Evolutionary conservation across 805 yeast genomes (phyloP).

Genomic region (Spathaspora girioi): DNA sequence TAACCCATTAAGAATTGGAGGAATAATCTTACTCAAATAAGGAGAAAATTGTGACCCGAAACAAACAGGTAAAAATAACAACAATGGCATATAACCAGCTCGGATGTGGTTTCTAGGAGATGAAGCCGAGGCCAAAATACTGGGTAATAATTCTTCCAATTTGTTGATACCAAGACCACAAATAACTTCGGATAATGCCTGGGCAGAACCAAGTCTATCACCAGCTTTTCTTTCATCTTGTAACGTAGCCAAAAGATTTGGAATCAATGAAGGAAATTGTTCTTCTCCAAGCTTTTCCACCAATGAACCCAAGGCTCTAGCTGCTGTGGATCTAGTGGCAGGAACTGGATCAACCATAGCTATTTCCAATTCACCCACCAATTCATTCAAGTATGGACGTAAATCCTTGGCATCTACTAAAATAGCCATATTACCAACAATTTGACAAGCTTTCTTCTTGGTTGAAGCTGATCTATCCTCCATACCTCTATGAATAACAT

Average conservation of each 20-base stretch:
- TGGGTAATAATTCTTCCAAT: constrained; percentile 85
- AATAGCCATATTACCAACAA: constrained; percentile 98
- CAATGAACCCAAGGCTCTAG: constrained; percentile 92
- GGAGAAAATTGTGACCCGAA: constrained; percentile 92
- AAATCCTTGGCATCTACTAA: constrained; percentile 86
- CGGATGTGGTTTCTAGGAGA: constrained; percentile 69
- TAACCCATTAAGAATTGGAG: constrained; percentile 87
- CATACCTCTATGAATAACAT: constrained; percentile 94
- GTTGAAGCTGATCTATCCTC: constrained; percentile 89
- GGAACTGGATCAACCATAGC: constrained; percentile 99
- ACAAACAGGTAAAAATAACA: constrained; percentile 88
- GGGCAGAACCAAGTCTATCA: constrained; percentile 95
- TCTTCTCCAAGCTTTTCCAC: constrained; percentile 97
- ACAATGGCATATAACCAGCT: constrained; percentile 88
- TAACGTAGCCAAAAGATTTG: constrained; percentile 70
- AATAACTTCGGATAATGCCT: constrained; percentile 90
- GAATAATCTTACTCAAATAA: constrained; percentile 77
- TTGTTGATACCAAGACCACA: constrained; percentile 87
- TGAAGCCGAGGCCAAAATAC: constrained; percentile 67
- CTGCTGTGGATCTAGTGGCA: constrained; percentile 93
- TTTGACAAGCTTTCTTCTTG: constrained; percentile 92
- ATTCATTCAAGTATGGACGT: constrained; percentile 72
- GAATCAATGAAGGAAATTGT: constrained; percentile 86
- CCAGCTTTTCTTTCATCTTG: constrained; percentile 78
- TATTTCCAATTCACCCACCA: constrained; percentile 78